These are phyloP conservation scores for Myxozyma udenii DNA, from an alignment of 805 yeast genomes.

Conservation along the genomic window DNA sequence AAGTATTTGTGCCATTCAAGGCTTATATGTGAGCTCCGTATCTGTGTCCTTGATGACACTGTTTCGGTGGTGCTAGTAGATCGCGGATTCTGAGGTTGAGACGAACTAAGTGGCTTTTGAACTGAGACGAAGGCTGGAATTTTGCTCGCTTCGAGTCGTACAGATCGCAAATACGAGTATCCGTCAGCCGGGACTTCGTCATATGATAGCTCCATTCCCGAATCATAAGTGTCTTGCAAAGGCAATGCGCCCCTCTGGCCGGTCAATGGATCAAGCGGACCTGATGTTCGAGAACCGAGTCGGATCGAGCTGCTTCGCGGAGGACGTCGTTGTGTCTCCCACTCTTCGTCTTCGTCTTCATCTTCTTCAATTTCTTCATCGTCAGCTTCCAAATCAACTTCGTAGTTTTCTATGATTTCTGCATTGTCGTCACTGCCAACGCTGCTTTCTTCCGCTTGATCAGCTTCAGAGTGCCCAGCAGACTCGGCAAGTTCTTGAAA, in stretches of 20 bases:
- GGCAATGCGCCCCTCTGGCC: constrained; percentile 39
- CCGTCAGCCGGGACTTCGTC: constrained; percentile 26
- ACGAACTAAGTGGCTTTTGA: not conserved
- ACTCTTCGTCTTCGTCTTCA: constrained; percentile 12
- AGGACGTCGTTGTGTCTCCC: not conserved
- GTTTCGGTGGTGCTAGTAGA: not conserved
- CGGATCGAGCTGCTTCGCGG: constrained; percentile 15
- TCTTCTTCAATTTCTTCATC: constrained; percentile 5
- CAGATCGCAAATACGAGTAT: constrained; percentile 18
- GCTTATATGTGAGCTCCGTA: constrained; percentile 4
- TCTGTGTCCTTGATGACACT: not conserved
- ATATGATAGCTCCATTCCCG: constrained; percentile 11
- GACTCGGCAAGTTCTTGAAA: too few species aligned
- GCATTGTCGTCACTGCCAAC: too few species aligned
- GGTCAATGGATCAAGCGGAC: constrained; percentile 32
- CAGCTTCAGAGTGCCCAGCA: too few species aligned
- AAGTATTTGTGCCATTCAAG: constrained; percentile 20
- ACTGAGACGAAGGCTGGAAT: not conserved
- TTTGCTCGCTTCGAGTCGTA: not conserved
- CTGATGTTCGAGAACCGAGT: constrained; percentile 27
- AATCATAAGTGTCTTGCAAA: not conserved
- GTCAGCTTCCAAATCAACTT: constrained; percentile 6
- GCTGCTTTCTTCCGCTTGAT: too few species aligned
- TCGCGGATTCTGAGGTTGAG: too few species aligned
- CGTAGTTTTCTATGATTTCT: too few species aligned